A percentile compares a stretch with the other conserved stretches of the same genome.
Conservation (phyloP, 2,329 filamentous ascomycete genomes). For the Sordariomycetes sp. region DNA sequence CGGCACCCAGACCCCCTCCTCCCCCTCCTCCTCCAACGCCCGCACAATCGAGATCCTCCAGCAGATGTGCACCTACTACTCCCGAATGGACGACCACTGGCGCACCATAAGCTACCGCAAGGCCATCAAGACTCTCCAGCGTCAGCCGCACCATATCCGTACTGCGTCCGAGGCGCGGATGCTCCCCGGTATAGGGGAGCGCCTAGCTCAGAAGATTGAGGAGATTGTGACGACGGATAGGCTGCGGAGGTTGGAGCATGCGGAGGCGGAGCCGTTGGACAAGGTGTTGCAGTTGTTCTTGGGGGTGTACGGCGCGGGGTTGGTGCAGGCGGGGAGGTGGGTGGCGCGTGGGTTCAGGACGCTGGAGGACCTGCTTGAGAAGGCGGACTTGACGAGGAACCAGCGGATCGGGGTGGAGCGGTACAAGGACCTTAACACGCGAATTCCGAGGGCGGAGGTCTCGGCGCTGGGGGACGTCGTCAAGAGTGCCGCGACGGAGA, state of each 20-base stretch:
- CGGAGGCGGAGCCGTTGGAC: slow-evolving; percentile 53
- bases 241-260: slow-evolving; percentile 59
- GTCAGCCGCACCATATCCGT: slow-evolving; percentile 47
- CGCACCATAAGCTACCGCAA: slow-evolving; percentile 63
- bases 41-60: slow-evolving; percentile 65
- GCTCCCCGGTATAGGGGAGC: slow-evolving; percentile 56
- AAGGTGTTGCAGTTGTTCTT: slow-evolving; percentile 55
- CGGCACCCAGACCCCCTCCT: slow-evolving; percentile 29
- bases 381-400: slow-evolving; percentile 50
- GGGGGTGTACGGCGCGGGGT: slow-evolving; percentile 67
- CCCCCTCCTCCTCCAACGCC: slow-evolving; percentile 53
- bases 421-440: slow-evolving; percentile 64
- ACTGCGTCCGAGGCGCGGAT: slow-evolving; percentile 56
- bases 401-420: slow-evolving; percentile 68
- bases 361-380: slow-evolving; percentile 53
- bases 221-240: slow-evolving; percentile 69
- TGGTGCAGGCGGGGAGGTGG: slow-evolving; percentile 60
- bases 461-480: slow-evolving; percentile 55
- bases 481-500: slow-evolving; percentile 34
- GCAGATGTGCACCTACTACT: slow-evolving; percentile 69
- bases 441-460: slow-evolving; percentile 70
- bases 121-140: slow-evolving; percentile 59
- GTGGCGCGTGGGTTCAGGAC: slow-evolving; percentile 61
- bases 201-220: slow-evolving; percentile 74
- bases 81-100: slow-evolving; percentile 64